Evolutionary conservation across 225 moss, liverwort and hornwort genomes (phyloP), one percentile per base, ranked within the genome.

Genomic region (Bryum argenteum): DNA sequence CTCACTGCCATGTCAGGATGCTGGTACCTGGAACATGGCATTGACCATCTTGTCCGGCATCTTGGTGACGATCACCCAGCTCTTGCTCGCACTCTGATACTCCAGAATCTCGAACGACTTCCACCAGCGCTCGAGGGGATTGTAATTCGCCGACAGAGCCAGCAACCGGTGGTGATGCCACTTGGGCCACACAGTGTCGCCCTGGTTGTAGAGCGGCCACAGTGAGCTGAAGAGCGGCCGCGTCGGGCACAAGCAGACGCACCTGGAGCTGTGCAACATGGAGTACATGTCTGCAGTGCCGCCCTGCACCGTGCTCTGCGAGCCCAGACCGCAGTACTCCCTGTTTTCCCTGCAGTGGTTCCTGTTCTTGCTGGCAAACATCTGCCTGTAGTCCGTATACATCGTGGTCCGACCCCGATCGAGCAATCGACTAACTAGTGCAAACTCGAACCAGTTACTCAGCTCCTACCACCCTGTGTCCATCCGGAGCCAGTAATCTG

Each of bases 31-130:
- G 18, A 85, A 82, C 6, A 78, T 58, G 10, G 73, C 73, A 3
- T 70, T 58, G 8, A 79, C 9, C 5, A 82, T 11, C 10, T 70
- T 58, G 1, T 85, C 66, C 0, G 82, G 85, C 82, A 85, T 79
- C 63, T 58, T 58, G 11, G 76, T 82, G 39, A 85, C 58, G 0
- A 61, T 0, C 40, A 12, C 77, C 82, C 74, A 82, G 8, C 28
- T 58, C 38, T 74, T 37, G 19, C 21, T 60, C 1, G 9, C 16
- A 1, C 58, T 12, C 0, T 79, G 74, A 24, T 73, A 76, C 33
- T 79, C 81, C 66, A 82, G 1, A 67, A 85, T 66, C 70, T 85
- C 81, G 2, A 79, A 73, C 1, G 79, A 85, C 40, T 82, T 85
- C 85, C 79, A 85, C 70, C 63, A 48, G 2, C 38, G 66, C 59